Evolutionary conservation across 2,329 filamentous ascomycete genomes (phyloP).

Genomic region (Cadophora malorum): DNA sequence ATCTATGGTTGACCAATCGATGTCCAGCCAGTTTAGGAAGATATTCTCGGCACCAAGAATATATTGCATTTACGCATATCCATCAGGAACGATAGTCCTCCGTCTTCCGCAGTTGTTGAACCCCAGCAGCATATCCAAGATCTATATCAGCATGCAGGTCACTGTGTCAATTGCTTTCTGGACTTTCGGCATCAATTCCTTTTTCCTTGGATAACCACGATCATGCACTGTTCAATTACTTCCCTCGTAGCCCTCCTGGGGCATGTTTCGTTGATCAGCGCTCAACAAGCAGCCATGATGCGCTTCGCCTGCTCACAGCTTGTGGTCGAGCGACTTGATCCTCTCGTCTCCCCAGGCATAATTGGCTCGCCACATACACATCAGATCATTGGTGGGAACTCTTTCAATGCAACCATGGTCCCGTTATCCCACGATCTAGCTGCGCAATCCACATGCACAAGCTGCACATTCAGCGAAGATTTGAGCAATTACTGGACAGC

Average conservation of each 20-base stretch:
- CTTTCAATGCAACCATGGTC: slow-evolving; percentile 50
- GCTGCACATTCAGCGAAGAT: slow-evolving; percentile 47
- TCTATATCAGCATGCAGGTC: not conserved
- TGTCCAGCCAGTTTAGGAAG: not conserved
- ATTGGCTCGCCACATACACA: slow-evolving; percentile 32
- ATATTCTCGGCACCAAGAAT: not conserved
- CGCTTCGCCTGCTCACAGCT: slow-evolving; percentile 32
- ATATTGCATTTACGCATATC: not conserved
- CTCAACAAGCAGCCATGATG: slow-evolving; percentile 14
- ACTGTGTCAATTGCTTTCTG: not conserved
- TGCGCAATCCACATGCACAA: slow-evolving; percentile 43
- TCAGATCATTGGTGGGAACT: slow-evolving; percentile 42
- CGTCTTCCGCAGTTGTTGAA: not conserved
- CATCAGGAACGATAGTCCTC: not conserved
- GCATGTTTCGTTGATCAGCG: not conserved
- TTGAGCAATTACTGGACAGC: slow-evolving; percentile 47
- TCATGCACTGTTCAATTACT: not conserved
- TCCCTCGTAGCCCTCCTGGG: slow-evolving; percentile 5
- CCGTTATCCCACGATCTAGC: slow-evolving; percentile 38
- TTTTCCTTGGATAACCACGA: not conserved
- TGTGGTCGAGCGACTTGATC: slow-evolving; percentile 33
- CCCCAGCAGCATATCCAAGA: not conserved
- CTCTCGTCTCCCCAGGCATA: slow-evolving; percentile 29
- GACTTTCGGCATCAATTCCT: not conserved
- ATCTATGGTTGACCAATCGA: not conserved